These are phyloP conservation scores for Pueraria montana DNA, from an alignment of 306 rosid species.

Conservation along the genomic window DNA sequence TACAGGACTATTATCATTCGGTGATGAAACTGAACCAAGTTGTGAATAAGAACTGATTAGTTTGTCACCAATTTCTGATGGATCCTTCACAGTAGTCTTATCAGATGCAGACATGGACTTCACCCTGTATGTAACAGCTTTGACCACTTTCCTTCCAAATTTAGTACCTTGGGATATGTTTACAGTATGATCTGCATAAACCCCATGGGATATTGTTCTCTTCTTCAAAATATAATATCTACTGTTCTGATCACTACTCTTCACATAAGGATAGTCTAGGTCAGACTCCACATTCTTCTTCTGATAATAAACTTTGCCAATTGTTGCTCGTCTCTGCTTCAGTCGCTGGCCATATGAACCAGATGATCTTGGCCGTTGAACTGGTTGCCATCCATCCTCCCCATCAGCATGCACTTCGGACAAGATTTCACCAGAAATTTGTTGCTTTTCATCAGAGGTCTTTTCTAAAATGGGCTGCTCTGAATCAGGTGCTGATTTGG, in stretches of 20 bases:
- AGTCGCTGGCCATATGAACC: constrained; percentile 72
- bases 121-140: constrained; percentile 79
- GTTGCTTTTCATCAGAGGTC: constrained; percentile 56
- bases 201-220: constrained; percentile 75
- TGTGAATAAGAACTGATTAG: constrained; percentile 54
- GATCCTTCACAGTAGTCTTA: constrained; percentile 51
- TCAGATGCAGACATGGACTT: constrained; percentile 69
- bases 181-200: constrained; percentile 60
- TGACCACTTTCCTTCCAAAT: constrained; percentile 78
- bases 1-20: constrained; percentile 54
- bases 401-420: constrained; percentile 75
- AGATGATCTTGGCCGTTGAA: constrained; percentile 86
- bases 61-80: constrained; percentile 51
- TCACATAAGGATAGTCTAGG: constrained; percentile 55
- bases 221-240: constrained; percentile 72
- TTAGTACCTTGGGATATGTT: constrained; percentile 69
- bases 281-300: constrained; percentile 72
- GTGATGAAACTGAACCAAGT: constrained; percentile 49
- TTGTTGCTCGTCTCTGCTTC: constrained; percentile 80
- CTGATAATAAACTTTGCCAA: constrained; percentile 76
- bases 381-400: constrained; percentile 94
- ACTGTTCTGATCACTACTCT: constrained; percentile 62
- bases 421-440: constrained; percentile 46
- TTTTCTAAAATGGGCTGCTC: constrained; percentile 58
- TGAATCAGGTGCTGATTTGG: constrained; percentile 52